phyloP scores from a whole-genome alignment of 805 yeast species.

The Candida adriatica region DNA sequence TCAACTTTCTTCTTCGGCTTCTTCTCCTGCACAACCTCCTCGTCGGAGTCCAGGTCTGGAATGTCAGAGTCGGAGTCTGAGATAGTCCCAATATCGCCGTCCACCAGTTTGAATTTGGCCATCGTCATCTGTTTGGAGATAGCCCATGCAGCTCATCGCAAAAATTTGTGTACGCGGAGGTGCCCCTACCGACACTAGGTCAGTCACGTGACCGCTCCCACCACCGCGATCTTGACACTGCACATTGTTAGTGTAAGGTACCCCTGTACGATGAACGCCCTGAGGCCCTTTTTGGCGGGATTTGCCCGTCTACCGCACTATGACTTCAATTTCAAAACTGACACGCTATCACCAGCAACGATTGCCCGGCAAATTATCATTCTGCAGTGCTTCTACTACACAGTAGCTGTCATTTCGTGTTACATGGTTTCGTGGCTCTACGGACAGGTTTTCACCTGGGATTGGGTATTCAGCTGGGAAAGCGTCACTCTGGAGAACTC shows the following conservation, averaged over 20 bases:
- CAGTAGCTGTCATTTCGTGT: constrained; percentile 62
- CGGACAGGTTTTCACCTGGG: constrained; percentile 62
- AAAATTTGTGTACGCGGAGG: no score
- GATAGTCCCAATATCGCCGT: constrained; percentile 68
- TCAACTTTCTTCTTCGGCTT: constrained; percentile 22
- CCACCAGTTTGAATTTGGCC: constrained; percentile 24
- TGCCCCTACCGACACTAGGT: no score
- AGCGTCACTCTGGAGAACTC: constrained; percentile 67
- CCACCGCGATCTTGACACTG: no score
- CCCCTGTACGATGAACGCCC: constrained; percentile 2
- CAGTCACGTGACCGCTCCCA: no score
- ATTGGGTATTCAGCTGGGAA: constrained; percentile 80
- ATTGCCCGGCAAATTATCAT: constrained; percentile 67
- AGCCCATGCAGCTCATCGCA: constrained; percentile 18
- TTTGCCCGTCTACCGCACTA: constrained; percentile 12
- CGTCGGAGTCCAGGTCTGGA: constrained; percentile 43
- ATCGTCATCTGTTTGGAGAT: constrained; percentile 7
- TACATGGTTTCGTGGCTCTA: constrained; percentile 57
- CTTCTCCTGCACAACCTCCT: constrained; percentile 26
- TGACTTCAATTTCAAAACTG: constrained; percentile 21
- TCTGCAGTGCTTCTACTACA: constrained; percentile 73
- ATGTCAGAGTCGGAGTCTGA: constrained; percentile 71
- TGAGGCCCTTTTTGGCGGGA: constrained; percentile 11
- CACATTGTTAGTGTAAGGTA: no score
- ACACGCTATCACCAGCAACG: constrained; percentile 49